Percentiles rank a stretch among this genome's conserved stretches.
phyloP scores from a whole-genome alignment of 371 early-diverging fungal species.

The Pancytospora philotis region DNA sequence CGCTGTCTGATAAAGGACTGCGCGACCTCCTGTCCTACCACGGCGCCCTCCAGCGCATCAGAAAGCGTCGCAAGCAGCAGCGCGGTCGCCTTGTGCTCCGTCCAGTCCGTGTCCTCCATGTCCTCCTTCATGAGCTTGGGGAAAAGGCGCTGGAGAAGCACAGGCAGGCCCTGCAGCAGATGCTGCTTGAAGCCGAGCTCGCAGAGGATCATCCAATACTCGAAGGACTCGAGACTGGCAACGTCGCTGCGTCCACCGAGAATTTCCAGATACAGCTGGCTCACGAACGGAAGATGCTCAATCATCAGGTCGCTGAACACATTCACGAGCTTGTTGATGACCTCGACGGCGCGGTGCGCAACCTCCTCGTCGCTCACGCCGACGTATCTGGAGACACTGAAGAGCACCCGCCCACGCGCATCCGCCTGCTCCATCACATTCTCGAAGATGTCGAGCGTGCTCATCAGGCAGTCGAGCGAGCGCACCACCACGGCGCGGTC shows the following conservation, averaged over 20 bases:
- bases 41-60: conserved; percentile 4
- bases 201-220: conserved; percentile 52
- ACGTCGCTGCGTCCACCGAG: conserved; percentile 23
- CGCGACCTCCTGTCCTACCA: conserved; percentile 22
- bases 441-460: conserved; percentile 16
- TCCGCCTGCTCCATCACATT: conserved; percentile 29
- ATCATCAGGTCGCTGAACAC: conserved; percentile 31
- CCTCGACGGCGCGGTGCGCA: conserved; percentile 31
- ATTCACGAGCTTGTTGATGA: conserved; percentile 41
- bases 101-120: conserved; percentile 42
- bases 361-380: conserved; percentile 22
- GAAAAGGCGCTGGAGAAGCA: conserved; percentile 30
- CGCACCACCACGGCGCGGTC: neutral
- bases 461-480: conserved; percentile 23
- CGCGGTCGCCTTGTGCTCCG: conserved; percentile 52
- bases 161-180: conserved; percentile 12
- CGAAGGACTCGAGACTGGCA: conserved; percentile 42
- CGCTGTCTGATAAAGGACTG: conserved; percentile 31
- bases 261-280: conserved; percentile 30
- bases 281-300: conserved; percentile 29
- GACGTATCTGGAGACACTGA: conserved; percentile 22
- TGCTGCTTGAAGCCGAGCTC: conserved; percentile 42
- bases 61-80: conserved; percentile 43
- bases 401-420: conserved; percentile 25
- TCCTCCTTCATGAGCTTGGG: conserved; percentile 39